phyloP scores from a whole-genome alignment of 1,139 yeast genomes.

The Taiozyma sp. region DNA sequence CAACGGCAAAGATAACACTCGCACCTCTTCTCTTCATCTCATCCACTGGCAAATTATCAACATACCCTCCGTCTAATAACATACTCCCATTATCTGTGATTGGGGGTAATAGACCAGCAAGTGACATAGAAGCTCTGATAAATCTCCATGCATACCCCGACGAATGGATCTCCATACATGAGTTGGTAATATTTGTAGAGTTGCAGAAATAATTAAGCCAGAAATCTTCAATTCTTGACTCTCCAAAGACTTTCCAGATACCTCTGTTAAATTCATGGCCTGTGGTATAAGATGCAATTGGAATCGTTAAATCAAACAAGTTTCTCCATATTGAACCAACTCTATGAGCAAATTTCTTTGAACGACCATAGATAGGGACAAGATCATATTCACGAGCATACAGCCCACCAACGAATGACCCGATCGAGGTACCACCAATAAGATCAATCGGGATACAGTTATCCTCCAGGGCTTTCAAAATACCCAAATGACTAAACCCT shows the following conservation, averaged over 20 bases:
- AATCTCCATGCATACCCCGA: conserved; percentile 95
- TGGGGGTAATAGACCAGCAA: conserved; percentile 92
- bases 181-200: conserved; percentile 94
- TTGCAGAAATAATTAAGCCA: conserved; percentile 89
- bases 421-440: conserved; percentile 95
- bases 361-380: conserved; percentile 86
- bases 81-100: conserved; percentile 85
- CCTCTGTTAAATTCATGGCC: conserved; percentile 98
- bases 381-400: conserved; percentile 90
- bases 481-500: conserved; percentile 90
- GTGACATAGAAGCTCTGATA: conserved; percentile 93
- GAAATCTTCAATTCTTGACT: conserved; percentile 88
- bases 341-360: conserved; percentile 81
- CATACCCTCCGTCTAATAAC: conserved; percentile 94
- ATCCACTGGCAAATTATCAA: conserved; percentile 86
- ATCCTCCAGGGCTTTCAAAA: conserved; percentile 88
- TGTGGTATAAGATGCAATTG: conserved; percentile 90
- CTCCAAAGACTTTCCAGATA: conserved; percentile 93
- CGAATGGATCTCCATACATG: conserved; percentile 91
- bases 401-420: conserved; percentile 91
- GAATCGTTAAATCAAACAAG: conserved; percentile 80
- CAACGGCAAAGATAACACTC: conserved; percentile 86
- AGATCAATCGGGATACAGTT: conserved; percentile 91
- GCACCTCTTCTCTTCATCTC: conserved; percentile 93
- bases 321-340: conserved; percentile 86